These are phyloP conservation scores for Paramarasmius palmivorus DNA, from an alignment of 1,284 basidiomycete species.

Conservation along the genomic window DNA sequence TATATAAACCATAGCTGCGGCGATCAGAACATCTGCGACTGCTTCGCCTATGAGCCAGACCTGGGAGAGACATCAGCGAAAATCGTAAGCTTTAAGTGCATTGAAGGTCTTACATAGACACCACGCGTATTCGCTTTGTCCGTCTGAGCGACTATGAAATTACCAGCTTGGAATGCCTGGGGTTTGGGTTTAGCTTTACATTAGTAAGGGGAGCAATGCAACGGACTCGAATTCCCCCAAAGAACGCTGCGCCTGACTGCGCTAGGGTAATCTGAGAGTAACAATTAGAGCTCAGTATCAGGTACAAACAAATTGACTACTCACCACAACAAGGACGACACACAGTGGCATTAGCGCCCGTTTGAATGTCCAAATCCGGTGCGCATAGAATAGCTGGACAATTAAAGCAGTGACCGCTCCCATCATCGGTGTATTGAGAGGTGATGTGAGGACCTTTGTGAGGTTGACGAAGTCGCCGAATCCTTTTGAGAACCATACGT, in stretches of 20 bases:
- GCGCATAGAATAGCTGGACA: slow-evolving; percentile 23
- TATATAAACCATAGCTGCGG: slow-evolving; percentile 16
- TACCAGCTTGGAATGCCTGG: no score
- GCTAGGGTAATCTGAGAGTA: no score
- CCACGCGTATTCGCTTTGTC: no score
- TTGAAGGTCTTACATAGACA: no score
- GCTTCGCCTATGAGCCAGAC: slow-evolving; percentile 22
- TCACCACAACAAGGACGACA: slow-evolving; percentile 7
- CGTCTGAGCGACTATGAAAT: no score
- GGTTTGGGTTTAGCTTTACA: no score
- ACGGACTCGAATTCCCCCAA: no score
- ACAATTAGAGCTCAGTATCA: no score
- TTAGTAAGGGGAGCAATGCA: no score
- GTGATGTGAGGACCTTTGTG: slow-evolving; percentile 10
- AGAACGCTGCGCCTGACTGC: no score
- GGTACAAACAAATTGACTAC: background rate
- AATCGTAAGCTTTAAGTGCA: no score
- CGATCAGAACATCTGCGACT: slow-evolving; percentile 21
- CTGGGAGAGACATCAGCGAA: slow-evolving; percentile 1
- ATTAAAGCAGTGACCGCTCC: slow-evolving; percentile 17
- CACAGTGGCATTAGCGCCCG: slow-evolving; percentile 9
- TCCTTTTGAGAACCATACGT: slow-evolving; percentile 21
- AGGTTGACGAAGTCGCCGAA: slow-evolving; percentile 21
- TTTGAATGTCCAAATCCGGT: slow-evolving; percentile 18
- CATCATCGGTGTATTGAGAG: slow-evolving; percentile 20